Conservation (phyloP, 768 basidiomycete species). For the Coprinopsis sp. region DNA sequence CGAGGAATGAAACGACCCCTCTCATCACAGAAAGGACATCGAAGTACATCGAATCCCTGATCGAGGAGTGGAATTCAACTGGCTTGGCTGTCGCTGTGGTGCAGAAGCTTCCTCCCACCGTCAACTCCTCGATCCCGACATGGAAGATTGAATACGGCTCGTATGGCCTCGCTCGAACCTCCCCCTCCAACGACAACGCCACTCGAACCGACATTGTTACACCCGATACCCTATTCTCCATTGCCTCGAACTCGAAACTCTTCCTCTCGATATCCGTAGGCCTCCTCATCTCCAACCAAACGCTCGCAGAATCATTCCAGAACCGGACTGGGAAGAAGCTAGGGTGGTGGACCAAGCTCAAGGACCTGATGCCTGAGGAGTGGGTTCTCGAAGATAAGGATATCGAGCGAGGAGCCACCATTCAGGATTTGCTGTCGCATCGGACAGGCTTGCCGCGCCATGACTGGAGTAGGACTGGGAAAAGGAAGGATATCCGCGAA, state of each 20-base stretch:
- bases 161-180: conserved; percentile 30
- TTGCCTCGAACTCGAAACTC: conserved; percentile 43
- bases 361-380: conserved; percentile 30
- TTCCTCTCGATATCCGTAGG: conserved; percentile 36
- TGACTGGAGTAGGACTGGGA: conserved; percentile 34
- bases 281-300: conserved; percentile 35
- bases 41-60: conserved; percentile 22
- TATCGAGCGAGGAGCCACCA: conserved; percentile 26
- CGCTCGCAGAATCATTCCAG: conserved; percentile 22
- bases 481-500: conserved; percentile 25
- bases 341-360: conserved; percentile 34
- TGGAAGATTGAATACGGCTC: conserved; percentile 37
- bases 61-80: conserved; percentile 33
- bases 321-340: conserved; percentile 19
- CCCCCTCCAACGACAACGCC: too few relatives aligned
- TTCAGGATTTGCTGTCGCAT: conserved; percentile 41
- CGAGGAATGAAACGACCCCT: too few relatives aligned
- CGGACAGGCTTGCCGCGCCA: conserved; percentile 42
- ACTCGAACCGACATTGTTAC: conserved; percentile 31
- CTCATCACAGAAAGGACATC: conserved; percentile 23
- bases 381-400: conserved; percentile 37
- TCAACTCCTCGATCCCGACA: conserved; percentile 22
- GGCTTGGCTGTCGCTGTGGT: conserved; percentile 38
- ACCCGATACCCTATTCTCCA: conserved; percentile 40
- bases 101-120: conserved; percentile 15